Percentiles rank a stretch among this genome's conserved stretches.
phyloP scores from a whole-genome alignment of 2,329 filamentous ascomycete species.

The Penicillium sp. region DNA sequence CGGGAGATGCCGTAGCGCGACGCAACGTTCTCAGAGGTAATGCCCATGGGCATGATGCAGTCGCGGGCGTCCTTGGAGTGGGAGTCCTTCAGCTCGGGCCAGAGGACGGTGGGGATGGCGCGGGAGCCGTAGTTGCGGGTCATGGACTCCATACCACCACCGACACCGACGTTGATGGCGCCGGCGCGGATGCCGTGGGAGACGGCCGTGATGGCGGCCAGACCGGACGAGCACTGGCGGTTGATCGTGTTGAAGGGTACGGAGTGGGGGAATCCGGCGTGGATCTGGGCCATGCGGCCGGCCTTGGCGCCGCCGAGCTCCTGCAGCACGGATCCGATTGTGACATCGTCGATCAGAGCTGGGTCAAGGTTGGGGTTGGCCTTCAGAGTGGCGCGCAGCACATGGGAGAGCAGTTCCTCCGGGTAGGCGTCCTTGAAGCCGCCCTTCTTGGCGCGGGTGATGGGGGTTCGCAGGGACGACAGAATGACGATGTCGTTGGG shows the following conservation, averaged over 20 bases:
- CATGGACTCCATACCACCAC: conserved; percentile 95
- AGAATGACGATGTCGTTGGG: conserved; percentile 85
- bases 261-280: conserved; percentile 71
- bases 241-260: conserved; percentile 86
- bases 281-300: conserved; percentile 85
- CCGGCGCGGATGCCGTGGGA: conserved; percentile 75
- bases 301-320: conserved; percentile 91
- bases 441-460: conserved; percentile 82
- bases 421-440: conserved; percentile 85
- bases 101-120: conserved; percentile 82
- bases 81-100: conserved; percentile 70
- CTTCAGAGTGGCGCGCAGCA: conserved; percentile 67
- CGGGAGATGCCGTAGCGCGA: conserved; percentile 71
- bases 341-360: conserved; percentile 72
- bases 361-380: conserved; percentile 73
- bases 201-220: conserved; percentile 74
- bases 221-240: conserved; percentile 76
- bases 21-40: conserved; percentile 88
- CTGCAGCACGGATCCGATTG: conserved; percentile 84
- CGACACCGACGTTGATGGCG: conserved; percentile 72
- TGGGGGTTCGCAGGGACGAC: conserved; percentile 83
- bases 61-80: conserved; percentile 70
- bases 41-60: conserved; percentile 92
- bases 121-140: conserved; percentile 81
- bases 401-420: conserved; percentile 74